Conservation (phyloP, 805 yeast genomes). For the Pichia heedii region DNA sequence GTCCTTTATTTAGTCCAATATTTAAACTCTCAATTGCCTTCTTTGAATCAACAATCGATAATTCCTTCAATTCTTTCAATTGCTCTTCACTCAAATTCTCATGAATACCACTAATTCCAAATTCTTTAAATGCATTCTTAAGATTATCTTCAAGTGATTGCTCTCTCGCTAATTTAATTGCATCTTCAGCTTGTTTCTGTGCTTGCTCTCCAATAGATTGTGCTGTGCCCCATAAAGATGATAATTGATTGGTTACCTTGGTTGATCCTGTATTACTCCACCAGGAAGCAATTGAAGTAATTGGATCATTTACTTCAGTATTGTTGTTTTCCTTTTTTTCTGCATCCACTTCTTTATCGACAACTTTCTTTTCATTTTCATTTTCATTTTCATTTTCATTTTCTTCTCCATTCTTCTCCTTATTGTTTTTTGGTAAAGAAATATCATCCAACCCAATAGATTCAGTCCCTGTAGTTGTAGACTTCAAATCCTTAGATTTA, state of each 20-base stretch:
- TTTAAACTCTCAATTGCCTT: conserved; percentile 30
- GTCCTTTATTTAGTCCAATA: conserved; percentile 22
- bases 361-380: background rate
- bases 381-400: background rate
- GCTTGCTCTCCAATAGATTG: conserved; percentile 33
- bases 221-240: conserved; percentile 63
- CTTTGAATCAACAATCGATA: conserved; percentile 25
- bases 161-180: conserved; percentile 40
- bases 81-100: conserved; percentile 29
- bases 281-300: conserved; percentile 62
- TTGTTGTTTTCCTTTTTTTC: background rate
- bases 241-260: conserved; percentile 51
- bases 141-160: conserved; percentile 25
- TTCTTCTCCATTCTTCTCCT: background rate
- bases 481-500: background rate
- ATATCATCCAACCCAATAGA: background rate
- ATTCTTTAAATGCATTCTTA: conserved; percentile 32
- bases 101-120: conserved; percentile 30
- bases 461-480: background rate
- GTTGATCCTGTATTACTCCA: conserved; percentile 64
- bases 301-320: conserved; percentile 39
- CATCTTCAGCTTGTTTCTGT: conserved; percentile 38
- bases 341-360: background rate
- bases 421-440: background rate
- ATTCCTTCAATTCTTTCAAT: conserved; percentile 13